Base-by-base conservation (phyloP, 768 basidiomycete genomes). In the Lactarius trivialis region DNA sequence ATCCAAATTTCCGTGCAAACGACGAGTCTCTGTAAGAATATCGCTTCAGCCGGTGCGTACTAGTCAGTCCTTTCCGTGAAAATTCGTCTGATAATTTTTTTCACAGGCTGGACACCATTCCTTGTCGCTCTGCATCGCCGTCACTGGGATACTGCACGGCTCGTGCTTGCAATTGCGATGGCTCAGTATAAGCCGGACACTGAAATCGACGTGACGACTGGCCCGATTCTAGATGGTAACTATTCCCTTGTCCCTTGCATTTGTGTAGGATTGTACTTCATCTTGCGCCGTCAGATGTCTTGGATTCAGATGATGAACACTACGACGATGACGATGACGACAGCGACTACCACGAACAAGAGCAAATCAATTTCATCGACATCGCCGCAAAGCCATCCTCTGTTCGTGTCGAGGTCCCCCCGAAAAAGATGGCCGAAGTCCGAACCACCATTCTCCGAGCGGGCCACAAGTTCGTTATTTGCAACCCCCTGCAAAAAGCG, bases 81-180 rank as follows among this genome's bases (percentile, higher is more conserved):
- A n/a, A 9, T 19, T 33, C 59, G 8, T 17, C n/a, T 48, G 24
- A 62, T 34, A n/a, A 39, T 19, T 53, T 58, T 19, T 48, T 7
- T 57, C 45, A n/a, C 11, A 81, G 82, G 79, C 19, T 73, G 73
- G 43, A 81, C 80, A 0, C 81, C 84, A 0, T 73, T 84, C 11
- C 78, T 72, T 57, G 78, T 81, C 21, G 84, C 84, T 0, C 63
- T 84, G 14, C 69, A 70, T 30, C 77, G 76, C 15, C 76, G 81
- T 8, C 78, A 75, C 21, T 87, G 84, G 84, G 73, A 77, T 6
- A 82, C 83, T 0, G 84, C 82, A 0, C 79, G 77, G n/a, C 71
- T 85, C 7, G 76, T 87, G n/a, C 68, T 85, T 26, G 79, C 81
- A 1, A 84, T 85, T 63, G 78, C 82, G 5, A 71, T 72, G 2